These are phyloP conservation scores for Geotrichum restrictum DNA, from an alignment of 1,139 yeast genomes.

Conservation along the genomic window DNA sequence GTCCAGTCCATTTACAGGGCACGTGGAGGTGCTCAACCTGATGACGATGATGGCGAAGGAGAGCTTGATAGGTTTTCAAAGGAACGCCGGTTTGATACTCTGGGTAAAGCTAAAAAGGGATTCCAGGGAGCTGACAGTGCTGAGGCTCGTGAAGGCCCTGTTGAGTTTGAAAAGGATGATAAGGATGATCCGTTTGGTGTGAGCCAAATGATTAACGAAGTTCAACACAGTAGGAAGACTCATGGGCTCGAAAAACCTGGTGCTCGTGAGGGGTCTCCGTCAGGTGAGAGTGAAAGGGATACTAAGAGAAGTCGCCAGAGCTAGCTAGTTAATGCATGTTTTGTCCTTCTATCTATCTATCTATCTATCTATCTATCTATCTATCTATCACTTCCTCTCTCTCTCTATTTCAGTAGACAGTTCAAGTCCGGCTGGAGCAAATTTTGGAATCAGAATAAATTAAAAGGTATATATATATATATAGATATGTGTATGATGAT, in stretches of 20 bases:
- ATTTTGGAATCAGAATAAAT: too few relatives aligned
- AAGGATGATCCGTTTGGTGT: constrained; percentile 27
- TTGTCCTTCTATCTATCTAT: too few relatives aligned
- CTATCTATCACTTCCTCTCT: too few relatives aligned
- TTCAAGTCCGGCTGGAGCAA: too few relatives aligned
- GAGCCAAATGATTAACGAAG: constrained; percentile 30
- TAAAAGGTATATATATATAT: too few relatives aligned
- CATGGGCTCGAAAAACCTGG: constrained; percentile 24
- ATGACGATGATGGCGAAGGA: constrained; percentile 33
- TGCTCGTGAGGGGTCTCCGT: constrained; percentile 6
- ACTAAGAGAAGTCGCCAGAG: constrained; percentile 1
- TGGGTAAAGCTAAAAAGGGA: constrained; percentile 33
- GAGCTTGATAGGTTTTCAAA: constrained; percentile 35
- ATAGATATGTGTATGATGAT: background rate
- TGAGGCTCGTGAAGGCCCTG: constrained; percentile 44
- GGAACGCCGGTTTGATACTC: constrained; percentile 40
- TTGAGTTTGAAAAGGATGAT: constrained; percentile 47
- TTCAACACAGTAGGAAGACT: constrained; percentile 24
- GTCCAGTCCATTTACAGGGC: constrained; percentile 48
- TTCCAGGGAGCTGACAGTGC: constrained; percentile 28
- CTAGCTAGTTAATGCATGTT: background rate
- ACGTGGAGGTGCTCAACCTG: constrained; percentile 28
- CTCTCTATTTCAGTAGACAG: too few relatives aligned
- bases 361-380: too few relatives aligned
- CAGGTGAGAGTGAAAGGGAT: background rate